Evolutionary conservation across 768 basidiomycete genomes (phyloP), one percentile per base, ranked within the genome.

Genomic region (Trametes coccinea): DNA sequence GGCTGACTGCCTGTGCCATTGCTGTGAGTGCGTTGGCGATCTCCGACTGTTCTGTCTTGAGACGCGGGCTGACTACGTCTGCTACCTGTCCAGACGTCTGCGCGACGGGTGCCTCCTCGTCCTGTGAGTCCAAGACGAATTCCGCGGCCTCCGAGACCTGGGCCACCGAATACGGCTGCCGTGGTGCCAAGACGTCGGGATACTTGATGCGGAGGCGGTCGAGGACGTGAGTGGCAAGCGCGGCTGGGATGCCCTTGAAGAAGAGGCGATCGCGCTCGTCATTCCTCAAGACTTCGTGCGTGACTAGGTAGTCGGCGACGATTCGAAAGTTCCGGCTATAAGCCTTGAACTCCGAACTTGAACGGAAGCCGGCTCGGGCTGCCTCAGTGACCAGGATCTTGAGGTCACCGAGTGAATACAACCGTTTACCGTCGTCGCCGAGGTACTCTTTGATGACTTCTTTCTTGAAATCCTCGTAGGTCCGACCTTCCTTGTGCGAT

Each of bases 371-470:
- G 10, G 61, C 54, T 17, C n/a, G n/a, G n/a, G 63, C 57, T 7
- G 61, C 52, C n/a, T 67, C 51, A 1, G 63, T n/a, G n/a, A 74
- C 63, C 5, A 73, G 58, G 2, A 51, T 34, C 49, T 72, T 65
- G 2, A 74, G 56, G 51, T 74, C 69, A 5, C 60, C 41, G 0
- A 70, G 27, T 16, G 62, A 54, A 53, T 62, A 75, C 10, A 66
- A 62, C 8, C 54, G 48, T 3, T 45, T 51, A n/a, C n/a, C n/a
- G n/a, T n/a, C n/a, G n/a, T n/a, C n/a, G n/a, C n/a, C n/a, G n/a
- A n/a, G n/a, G n/a, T 73, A 75, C 31, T 69, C 60, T 8, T 67
- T 66, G 33, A 66, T 47, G 1, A 74, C 65, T 0, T 60, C 66
- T 1, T 66, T 46, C 52, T 67, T 71, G 59, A 73, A 71, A 0